Evolutionary conservation across 2,329 filamentous ascomycete genomes (phyloP).

Genomic region (Claviceps sorghi): DNA sequence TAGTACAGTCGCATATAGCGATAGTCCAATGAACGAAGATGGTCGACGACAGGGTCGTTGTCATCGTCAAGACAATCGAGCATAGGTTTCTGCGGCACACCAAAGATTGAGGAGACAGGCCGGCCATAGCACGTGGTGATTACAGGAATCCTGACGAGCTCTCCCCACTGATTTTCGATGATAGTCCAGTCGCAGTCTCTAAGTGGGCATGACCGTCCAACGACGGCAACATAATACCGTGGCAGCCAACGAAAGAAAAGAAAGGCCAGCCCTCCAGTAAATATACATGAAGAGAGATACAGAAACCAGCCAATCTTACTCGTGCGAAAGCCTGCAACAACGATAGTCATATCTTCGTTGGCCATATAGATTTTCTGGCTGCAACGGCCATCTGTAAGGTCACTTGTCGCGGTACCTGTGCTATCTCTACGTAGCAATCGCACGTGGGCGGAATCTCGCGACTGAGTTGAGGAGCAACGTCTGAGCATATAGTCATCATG

Average conservation of each 20-base stretch:
- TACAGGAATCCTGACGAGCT: constrained; percentile 66
- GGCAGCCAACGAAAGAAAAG: constrained; percentile 83
- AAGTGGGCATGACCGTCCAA: constrained; percentile 55
- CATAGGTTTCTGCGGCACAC: constrained; percentile 45
- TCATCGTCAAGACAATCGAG: constrained; percentile 42
- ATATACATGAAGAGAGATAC: constrained; percentile 56
- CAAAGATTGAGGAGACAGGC: constrained; percentile 50
- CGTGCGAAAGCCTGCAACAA: constrained; percentile 80
- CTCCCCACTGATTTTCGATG: constrained; percentile 94
- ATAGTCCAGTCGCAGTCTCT: constrained; percentile 79
- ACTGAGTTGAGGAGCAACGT: constrained; percentile 48
- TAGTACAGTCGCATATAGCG: constrained; percentile 89
- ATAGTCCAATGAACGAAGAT: constrained; percentile 72
- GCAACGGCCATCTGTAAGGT: constrained; percentile 45
- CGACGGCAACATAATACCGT: constrained; percentile 63
- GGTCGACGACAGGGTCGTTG: constrained; percentile 58
- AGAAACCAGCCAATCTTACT: constrained; percentile 51
- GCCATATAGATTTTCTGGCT: constrained; percentile 89
- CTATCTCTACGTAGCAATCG: constrained; percentile 62
- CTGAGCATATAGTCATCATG: constrained; percentile 36
- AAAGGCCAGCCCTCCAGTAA: constrained; percentile 65
- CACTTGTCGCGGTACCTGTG: constrained; percentile 51
- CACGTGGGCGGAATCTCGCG: constrained; percentile 39
- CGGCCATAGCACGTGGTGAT: constrained; percentile 37
- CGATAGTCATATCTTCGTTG: constrained; percentile 88